Conservation (phyloP, 768 basidiomycete species). For the Hygrocybe punicea region DNA sequence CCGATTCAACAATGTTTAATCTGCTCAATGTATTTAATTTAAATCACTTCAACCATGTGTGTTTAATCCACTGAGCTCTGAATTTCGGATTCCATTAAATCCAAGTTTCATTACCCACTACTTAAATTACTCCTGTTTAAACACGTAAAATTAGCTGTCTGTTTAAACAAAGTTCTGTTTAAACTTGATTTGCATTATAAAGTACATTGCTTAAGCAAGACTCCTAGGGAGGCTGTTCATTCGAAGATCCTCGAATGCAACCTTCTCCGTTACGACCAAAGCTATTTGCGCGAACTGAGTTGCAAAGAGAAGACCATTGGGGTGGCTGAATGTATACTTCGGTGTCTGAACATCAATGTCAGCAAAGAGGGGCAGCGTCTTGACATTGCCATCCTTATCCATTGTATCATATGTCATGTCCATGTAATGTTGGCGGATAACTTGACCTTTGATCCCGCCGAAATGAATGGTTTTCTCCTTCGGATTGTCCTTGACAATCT, state of each 20-base stretch:
- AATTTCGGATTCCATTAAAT: no score
- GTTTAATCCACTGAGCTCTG: no score
- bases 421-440: constrained; percentile 97
- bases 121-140: no score
- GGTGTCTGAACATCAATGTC: constrained; percentile 94
- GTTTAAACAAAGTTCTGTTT: no score
- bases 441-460: constrained; percentile 98
- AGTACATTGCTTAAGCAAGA: no score
- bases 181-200: background rate
- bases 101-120: no score
- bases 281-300: constrained; percentile 99
- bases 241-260: constrained; percentile 97
- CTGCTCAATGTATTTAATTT: no score
- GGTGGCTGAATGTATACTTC: constrained; percentile 96
- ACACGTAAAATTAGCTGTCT: no score
- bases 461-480: constrained; percentile 99
- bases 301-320: constrained; percentile 90
- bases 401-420: constrained; percentile 97
- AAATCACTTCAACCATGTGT: no score
- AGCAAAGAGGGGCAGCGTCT: constrained; percentile 92
- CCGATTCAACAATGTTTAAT: no score
- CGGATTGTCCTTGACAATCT: constrained; percentile 99
- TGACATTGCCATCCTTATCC: constrained; percentile 94
- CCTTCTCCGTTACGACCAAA: constrained; percentile 97
- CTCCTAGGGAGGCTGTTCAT: constrained; percentile 74